Evolutionary conservation across 257 asterid genomes (phyloP).

Genomic region (Penstemon davidsonii): DNA sequence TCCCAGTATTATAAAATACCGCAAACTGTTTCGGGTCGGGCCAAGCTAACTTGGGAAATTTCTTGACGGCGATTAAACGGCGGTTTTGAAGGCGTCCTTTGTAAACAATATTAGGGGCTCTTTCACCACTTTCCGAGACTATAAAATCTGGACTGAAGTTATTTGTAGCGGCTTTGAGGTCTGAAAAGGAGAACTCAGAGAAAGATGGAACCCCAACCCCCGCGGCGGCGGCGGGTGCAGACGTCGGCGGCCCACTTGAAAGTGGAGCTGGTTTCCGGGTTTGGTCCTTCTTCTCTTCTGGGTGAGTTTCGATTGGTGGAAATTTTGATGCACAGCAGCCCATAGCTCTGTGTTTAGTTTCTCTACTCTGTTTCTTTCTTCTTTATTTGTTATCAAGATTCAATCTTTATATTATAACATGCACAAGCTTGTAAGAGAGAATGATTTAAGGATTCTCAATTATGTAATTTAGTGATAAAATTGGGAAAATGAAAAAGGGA

Average conservation of each 20-base stretch:
- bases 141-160: conserved; percentile 63
- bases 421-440: not conserved
- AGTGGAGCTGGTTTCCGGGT: conserved; percentile 25
- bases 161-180: conserved; percentile 64
- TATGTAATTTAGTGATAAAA: conserved; percentile 29
- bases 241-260: conserved; percentile 24
- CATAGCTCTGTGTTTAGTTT: conserved; percentile 36
- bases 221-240: conserved; percentile 18
- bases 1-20: conserved; percentile 33
- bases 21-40: conserved; percentile 78
- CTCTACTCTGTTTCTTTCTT: conserved; percentile 13
- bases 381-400: not conserved
- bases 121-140: conserved; percentile 70
- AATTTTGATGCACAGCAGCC: conserved; percentile 55
- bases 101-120: conserved; percentile 69
- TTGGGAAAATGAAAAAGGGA: conserved; percentile 23
- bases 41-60: conserved; percentile 66
- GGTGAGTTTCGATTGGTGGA: conserved; percentile 40
- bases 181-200: conserved; percentile 47
- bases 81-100: conserved; percentile 63
- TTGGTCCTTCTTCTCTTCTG: conserved; percentile 43
- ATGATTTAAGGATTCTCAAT: conserved; percentile 28
- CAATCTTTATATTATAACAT: not conserved
- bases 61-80: conserved; percentile 68
- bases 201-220: conserved; percentile 47